Percentiles rank a stretch among this genome's conserved stretches.
Conservation (phyloP, 2,329 filamentous ascomycete genomes). For the Alternaria dauci region DNA sequence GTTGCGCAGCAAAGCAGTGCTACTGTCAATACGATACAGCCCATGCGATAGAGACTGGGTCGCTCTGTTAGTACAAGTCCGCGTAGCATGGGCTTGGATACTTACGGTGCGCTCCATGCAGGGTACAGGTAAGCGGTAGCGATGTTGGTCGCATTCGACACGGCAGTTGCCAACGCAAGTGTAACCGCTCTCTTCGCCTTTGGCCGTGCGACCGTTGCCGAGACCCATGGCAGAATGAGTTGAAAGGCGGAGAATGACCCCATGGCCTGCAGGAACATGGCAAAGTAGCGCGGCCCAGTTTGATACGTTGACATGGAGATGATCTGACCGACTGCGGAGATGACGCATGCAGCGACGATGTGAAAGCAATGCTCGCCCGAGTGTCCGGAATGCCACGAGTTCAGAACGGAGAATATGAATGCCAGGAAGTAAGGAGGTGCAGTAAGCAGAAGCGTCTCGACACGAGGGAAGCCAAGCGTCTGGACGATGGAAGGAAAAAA, state of each 20-base stretch:
- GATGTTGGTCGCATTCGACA: slow-evolving; percentile 47
- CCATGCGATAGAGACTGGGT: slow-evolving; percentile 31
- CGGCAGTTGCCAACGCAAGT: slow-evolving; percentile 45
- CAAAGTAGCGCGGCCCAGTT: slow-evolving; percentile 65
- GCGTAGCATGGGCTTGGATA: background rate
- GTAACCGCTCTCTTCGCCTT: slow-evolving; percentile 45
- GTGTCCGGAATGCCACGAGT: slow-evolving; percentile 64
- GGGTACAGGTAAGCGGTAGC: slow-evolving; percentile 42
- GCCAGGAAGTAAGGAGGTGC: slow-evolving; percentile 66
- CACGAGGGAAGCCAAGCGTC: slow-evolving; percentile 64
- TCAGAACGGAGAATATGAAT: slow-evolving; percentile 64
- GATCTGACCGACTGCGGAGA: slow-evolving; percentile 26
- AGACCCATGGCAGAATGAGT: slow-evolving; percentile 46
- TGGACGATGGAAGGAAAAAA: slow-evolving; percentile 71
- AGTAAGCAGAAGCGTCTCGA: slow-evolving; percentile 65
- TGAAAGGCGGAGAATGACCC: slow-evolving; percentile 38
- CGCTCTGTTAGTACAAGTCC: fast-evolving
- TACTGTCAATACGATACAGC: slow-evolving; percentile 31
- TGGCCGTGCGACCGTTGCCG: slow-evolving; percentile 44
- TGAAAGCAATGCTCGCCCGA: slow-evolving; percentile 64
- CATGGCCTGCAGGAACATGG: slow-evolving; percentile 62
- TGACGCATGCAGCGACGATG: slow-evolving; percentile 25
- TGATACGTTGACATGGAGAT: slow-evolving; percentile 60
- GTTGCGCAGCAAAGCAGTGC: slow-evolving; percentile 25
- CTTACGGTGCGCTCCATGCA: slow-evolving; percentile 27